phyloP scores from a whole-genome alignment of 257 asterid species.

The Solanum chiquidenum region DNA sequence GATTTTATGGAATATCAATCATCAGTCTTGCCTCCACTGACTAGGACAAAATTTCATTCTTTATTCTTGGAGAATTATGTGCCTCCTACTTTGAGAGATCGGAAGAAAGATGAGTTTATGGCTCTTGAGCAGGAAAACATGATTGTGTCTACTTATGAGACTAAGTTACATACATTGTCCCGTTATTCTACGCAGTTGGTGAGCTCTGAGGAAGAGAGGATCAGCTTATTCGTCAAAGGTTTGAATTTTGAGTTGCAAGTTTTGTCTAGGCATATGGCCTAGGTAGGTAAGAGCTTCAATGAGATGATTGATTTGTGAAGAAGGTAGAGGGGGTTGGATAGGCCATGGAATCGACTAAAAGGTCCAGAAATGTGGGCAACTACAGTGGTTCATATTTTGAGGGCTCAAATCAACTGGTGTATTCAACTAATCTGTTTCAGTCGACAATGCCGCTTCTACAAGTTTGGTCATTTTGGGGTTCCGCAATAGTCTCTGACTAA shows the following conservation, averaged over 20 bases:
- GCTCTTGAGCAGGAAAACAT: not conserved
- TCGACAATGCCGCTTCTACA: not conserved
- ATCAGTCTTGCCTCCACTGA: not conserved
- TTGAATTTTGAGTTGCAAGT: no score
- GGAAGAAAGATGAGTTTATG: not conserved
- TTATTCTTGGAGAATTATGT: not conserved
- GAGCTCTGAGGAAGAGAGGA: not conserved
- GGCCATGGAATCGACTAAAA: not conserved
- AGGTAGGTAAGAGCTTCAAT: not conserved
- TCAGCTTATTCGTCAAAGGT: not conserved
- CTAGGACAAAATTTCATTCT: not conserved
- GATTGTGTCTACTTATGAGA: not conserved
- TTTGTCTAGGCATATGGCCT: not conserved
- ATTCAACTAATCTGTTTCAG: no score
- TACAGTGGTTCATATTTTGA: not conserved
- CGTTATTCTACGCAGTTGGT: not conserved
- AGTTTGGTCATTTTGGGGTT: not conserved
- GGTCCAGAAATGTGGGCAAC: not conserved
- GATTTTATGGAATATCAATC: not conserved
- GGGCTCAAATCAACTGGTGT: not conserved
- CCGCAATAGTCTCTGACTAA: fast-evolving
- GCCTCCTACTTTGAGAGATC: not conserved
- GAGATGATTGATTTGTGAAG: not conserved
- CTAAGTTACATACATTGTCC: not conserved
- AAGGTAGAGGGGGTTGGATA: not conserved